Conservation (phyloP, 805 yeast species). For the Kuraishia cidri region DNA sequence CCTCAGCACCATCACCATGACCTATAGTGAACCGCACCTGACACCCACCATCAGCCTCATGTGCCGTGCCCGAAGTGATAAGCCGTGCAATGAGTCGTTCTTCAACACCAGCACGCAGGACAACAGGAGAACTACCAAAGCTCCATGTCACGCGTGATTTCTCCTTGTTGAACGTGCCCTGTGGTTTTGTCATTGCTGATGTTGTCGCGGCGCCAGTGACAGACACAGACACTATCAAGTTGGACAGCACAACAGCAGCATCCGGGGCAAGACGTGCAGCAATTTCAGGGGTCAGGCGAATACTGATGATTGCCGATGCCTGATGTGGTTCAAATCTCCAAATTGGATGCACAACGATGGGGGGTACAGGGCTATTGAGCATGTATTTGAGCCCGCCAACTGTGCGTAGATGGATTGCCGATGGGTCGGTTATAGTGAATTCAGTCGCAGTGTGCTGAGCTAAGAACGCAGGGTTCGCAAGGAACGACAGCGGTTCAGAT, state of each 20-base stretch:
- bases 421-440: conserved; percentile 36
- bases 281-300: conserved; percentile 45
- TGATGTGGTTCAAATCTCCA: conserved; percentile 88
- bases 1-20: conserved; percentile 30
- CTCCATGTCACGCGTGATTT: conserved; percentile 85
- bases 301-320: conserved; percentile 73
- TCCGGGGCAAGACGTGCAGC: conserved; percentile 19
- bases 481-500: conserved; percentile 31
- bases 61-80: conserved; percentile 60
- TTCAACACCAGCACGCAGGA: conserved; percentile 31
- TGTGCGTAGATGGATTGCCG: conserved; percentile 50
- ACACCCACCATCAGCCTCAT: conserved; percentile 70
- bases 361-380: conserved; percentile 43
- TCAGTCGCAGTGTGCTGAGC: conserved; percentile 29
- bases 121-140: conserved; percentile 29
- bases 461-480: conserved; percentile 45
- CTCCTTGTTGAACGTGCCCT: conserved; percentile 85
- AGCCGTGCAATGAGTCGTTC: conserved; percentile 81
- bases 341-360: conserved; percentile 66
- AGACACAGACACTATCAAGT: conserved; percentile 53
- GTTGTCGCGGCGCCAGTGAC: conserved; percentile 54
- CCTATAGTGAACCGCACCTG: conserved; percentile 53
- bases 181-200: conserved; percentile 83
- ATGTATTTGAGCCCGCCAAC: conserved; percentile 79
- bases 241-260: conserved; percentile 37